Conservation (phyloP, 2,329 filamentous ascomycete genomes). For the Exophiala sp. region DNA sequence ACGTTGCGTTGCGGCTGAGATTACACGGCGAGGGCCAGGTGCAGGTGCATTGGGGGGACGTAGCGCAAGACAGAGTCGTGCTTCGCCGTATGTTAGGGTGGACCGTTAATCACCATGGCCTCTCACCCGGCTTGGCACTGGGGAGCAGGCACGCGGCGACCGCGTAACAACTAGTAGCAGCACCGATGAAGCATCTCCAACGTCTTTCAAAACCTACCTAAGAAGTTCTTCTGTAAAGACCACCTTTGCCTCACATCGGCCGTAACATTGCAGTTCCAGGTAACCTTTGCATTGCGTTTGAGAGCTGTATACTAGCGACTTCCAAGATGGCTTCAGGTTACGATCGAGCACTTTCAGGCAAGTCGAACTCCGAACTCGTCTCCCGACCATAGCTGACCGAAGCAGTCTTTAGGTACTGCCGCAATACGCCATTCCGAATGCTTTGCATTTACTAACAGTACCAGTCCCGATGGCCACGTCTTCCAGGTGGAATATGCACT, state of each 20-base stretch:
- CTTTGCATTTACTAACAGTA: slow-evolving; percentile 41
- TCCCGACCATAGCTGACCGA: slow-evolving; percentile 16
- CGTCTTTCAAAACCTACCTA: neutral
- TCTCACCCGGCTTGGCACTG: neutral
- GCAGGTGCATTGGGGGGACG: too few relatives aligned
- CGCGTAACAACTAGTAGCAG: neutral
- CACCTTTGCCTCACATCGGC: neutral
- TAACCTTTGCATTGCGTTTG: neutral
- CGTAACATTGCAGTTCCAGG: neutral
- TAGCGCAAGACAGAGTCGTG: too few relatives aligned
- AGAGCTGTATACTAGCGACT: neutral
- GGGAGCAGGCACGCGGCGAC: neutral
- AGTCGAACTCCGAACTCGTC: slow-evolving; percentile 34
- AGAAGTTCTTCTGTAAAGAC: neutral
- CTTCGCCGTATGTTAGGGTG: neutral
- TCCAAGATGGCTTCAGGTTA: slow-evolving; percentile 81
- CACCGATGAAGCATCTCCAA: slow-evolving; percentile 2
- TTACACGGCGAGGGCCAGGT: too few relatives aligned
- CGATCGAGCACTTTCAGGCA: slow-evolving; percentile 98
- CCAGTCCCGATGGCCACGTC: slow-evolving; percentile 95
- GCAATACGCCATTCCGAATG: neutral
- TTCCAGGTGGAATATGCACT: slow-evolving; percentile 99
- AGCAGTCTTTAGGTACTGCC: slow-evolving; percentile 33
- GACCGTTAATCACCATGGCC: neutral
- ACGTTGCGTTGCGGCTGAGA: too few relatives aligned